phyloP scores from a whole-genome alignment of 2,329 filamentous ascomycete species.

The Colletotrichum cuscutae region DNA sequence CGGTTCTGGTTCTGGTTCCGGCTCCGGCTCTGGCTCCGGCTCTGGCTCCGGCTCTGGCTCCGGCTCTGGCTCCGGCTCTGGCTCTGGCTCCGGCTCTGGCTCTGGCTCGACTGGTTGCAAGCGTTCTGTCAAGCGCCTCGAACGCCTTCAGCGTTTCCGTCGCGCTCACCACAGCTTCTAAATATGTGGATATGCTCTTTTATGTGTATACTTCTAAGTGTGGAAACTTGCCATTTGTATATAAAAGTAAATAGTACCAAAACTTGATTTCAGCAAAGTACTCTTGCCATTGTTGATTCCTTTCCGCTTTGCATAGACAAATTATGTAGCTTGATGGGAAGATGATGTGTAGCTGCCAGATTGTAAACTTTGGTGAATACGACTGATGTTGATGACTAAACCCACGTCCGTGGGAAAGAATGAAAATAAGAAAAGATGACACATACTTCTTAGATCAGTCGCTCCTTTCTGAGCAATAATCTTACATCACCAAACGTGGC shows the following conservation, averaged over 20 bases:
- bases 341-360: no score
- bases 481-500: no score
- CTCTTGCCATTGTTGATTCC: neutral
- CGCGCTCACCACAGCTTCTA: constrained; percentile 8
- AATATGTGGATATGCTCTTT: neutral
- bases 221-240: neutral
- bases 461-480: no score
- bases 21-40: constrained; percentile 38
- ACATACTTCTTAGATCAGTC: no score
- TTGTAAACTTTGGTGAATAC: no score
- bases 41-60: neutral
- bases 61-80: constrained; percentile 31
- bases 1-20: constrained; percentile 27
- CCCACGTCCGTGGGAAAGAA: no score
- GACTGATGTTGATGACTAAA: no score
- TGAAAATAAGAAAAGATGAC: no score
- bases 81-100: neutral
- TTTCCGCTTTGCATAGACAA: no score
- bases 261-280: neutral
- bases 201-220: neutral
- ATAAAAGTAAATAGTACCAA: neutral
- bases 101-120: constrained; percentile 11
- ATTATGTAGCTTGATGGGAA: no score
- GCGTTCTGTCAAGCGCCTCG: constrained; percentile 54
- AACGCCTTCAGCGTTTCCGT: constrained; percentile 46